These are phyloP conservation scores for Carex kokanica DNA, from an alignment of 176 grass and related monocot species.

Conservation along the genomic window DNA sequence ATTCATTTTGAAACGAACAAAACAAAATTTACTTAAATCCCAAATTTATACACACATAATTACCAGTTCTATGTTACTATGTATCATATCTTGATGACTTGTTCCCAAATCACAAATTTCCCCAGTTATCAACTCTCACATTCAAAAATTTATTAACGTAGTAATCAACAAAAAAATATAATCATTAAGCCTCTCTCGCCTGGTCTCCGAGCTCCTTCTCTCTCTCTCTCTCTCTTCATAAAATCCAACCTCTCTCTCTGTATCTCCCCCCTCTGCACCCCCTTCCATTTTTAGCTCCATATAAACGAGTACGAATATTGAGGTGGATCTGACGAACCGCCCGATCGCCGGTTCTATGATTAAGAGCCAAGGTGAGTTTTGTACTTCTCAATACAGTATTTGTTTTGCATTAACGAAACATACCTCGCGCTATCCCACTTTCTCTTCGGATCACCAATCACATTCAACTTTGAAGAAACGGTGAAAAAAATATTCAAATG, in stretches of 20 bases:
- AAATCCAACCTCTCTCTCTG: neutral
- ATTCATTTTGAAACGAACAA: neutral
- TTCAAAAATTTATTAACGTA: slow-evolving; percentile 14
- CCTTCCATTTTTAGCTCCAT: no score
- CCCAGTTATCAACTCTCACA: neutral
- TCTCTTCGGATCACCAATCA: neutral
- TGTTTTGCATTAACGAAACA: no score
- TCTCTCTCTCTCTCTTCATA: slow-evolving; percentile 5
- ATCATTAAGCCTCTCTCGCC: neutral
- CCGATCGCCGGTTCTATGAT: neutral
- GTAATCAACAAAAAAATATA: slow-evolving; percentile 25
- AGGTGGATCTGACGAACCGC: slow-evolving; percentile 36
- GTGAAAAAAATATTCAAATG: neutral
- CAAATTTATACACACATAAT: neutral
- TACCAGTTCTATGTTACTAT: no score
- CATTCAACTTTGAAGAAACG: neutral
- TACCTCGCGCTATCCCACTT: no score
- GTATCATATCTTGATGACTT: no score
- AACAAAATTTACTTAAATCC: neutral
- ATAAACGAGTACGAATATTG: slow-evolving; percentile 25
- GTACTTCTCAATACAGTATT: no score
- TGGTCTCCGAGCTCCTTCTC: neutral
- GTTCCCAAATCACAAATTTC: neutral
- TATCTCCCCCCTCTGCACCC: slow-evolving; percentile 20
- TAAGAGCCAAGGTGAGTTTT: neutral